phyloP scores from a whole-genome alignment of 140 eudicot genomes.

The Flaveria floridana region DNA sequence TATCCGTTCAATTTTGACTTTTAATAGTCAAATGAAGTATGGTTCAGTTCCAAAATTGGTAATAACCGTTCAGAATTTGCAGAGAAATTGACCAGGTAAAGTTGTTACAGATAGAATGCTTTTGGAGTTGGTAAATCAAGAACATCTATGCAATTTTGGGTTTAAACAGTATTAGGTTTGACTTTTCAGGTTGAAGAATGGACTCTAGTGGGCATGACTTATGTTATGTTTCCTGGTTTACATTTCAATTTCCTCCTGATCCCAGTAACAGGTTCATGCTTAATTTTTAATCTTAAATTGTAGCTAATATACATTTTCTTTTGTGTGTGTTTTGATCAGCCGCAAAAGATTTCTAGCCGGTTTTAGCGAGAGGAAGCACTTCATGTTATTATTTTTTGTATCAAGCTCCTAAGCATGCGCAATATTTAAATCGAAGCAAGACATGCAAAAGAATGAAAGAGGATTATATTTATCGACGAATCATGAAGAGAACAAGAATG shows the following conservation, averaged over 20 bases:
- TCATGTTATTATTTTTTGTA: background rate
- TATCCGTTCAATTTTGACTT: conserved; percentile 11
- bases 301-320: background rate
- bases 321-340: conserved; percentile 29
- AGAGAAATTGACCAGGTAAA: background rate
- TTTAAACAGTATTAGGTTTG: conserved; percentile 1
- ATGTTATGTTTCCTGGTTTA: background rate
- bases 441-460: background rate
- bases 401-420: background rate
- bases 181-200: conserved; percentile 11
- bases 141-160: background rate
- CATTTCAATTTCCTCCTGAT: background rate
- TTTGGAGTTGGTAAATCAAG: background rate
- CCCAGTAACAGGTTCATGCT: background rate
- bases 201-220: conserved; percentile 5
- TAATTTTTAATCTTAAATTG: background rate
- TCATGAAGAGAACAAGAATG: conserved; percentile 16
- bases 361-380: background rate
- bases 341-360: conserved; percentile 32
- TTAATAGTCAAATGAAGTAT: conserved; percentile 11
- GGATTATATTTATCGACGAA: background rate
- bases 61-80: background rate
- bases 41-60: background rate
- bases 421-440: conserved; percentile 8
- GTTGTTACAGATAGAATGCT: background rate